A percentile compares a stretch with the other conserved stretches of the same genome.
phyloP scores from a whole-genome alignment of 192 early-diverging fungal species.

The Backusella liffmaniae region DNA sequence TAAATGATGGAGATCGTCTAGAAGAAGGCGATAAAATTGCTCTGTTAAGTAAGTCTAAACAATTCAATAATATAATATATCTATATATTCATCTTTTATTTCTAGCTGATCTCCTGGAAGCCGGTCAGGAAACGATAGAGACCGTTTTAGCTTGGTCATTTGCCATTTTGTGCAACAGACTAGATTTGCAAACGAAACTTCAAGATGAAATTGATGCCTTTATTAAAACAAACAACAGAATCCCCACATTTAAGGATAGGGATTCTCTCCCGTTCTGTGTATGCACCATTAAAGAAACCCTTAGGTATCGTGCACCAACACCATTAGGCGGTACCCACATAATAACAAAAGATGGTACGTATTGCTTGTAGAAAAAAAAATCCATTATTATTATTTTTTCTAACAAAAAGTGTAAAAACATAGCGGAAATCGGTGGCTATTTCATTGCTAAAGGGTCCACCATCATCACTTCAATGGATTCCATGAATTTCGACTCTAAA shows the following conservation, averaged over 20 bases:
- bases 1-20: no score
- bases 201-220: conserved; percentile 15
- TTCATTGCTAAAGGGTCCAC: not conserved
- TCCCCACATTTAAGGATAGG: not conserved
- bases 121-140: not conserved
- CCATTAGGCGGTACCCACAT: conserved; percentile 4
- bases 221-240: not conserved
- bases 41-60: not conserved
- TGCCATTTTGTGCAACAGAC: conserved; percentile 9
- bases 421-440: not conserved
- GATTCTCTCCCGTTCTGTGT: not conserved
- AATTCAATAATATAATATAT: not conserved
- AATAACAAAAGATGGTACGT: conserved; percentile 8
- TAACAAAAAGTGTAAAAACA: not conserved
- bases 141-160: conserved; percentile 12
- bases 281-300: conserved; percentile 13
- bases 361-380: no score
- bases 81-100: not conserved
- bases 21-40: no score
- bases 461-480: not conserved
- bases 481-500: not conserved
- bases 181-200: conserved; percentile 13
- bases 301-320: conserved; percentile 3
- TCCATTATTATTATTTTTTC: no score
- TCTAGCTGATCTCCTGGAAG: not conserved